Evolutionary conservation across 352 stramenopile species (phyloP).

Genomic region (Phytophthora cajani): DNA sequence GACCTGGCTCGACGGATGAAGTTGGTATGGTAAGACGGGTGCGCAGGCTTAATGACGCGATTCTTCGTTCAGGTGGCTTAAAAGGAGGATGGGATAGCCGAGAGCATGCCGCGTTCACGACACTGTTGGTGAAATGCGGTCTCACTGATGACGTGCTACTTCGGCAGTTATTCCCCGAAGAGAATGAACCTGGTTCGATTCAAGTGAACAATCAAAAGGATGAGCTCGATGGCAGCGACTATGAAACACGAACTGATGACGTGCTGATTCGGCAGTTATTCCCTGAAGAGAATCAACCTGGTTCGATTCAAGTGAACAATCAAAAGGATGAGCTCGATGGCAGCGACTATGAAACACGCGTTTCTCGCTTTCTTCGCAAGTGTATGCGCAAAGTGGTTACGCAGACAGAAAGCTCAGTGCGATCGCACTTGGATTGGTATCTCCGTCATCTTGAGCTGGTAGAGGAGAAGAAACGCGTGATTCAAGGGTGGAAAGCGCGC

Average conservation of each 20-base stretch:
- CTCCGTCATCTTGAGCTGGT: constrained; percentile 55
- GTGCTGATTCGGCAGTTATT: constrained; percentile 42
- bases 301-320: constrained; percentile 18
- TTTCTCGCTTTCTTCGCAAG: constrained; percentile 58
- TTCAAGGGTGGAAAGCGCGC: constrained; percentile 59
- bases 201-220: constrained; percentile 18
- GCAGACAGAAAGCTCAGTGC: constrained; percentile 57
- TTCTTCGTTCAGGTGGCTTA: constrained; percentile 58
- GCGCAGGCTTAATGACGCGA: constrained; percentile 57
- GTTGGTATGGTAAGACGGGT: constrained; percentile 54
- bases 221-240: constrained; percentile 28
- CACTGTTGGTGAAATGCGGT: constrained; percentile 49
- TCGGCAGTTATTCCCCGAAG: constrained; percentile 22
- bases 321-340: constrained; percentile 1
- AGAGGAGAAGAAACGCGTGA: constrained; percentile 66
- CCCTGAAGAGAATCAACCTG: constrained; percentile 1
- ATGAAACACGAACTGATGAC: constrained; percentile 50
- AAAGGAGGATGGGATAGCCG: constrained; percentile 66
- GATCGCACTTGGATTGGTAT: constrained; percentile 77
- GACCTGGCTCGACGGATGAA: constrained; percentile 23
- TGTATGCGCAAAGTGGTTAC: constrained; percentile 64
- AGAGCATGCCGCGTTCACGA: constrained; percentile 58
- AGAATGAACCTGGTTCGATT: constrained; percentile 7
- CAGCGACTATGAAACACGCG: constrained; percentile 50
- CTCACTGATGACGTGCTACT: constrained; percentile 57